These are phyloP conservation scores for Luzula sylvatica DNA, from an alignment of 176 grass and related monocot genomes.

Conservation along the genomic window DNA sequence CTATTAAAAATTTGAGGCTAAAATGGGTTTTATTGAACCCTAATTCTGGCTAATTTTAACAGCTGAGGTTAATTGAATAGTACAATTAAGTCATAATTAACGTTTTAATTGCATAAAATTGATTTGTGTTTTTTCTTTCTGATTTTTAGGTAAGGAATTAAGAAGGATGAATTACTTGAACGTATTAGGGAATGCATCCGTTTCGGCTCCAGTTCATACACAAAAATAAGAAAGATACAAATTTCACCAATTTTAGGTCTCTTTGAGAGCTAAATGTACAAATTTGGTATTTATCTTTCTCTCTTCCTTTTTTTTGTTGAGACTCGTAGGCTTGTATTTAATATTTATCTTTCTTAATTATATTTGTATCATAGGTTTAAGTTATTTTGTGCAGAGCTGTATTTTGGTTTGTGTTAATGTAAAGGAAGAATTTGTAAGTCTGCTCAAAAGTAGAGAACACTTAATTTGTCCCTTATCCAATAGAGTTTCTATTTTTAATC, in stretches of 20 bases:
- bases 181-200: constrained; percentile 35
- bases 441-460: not conserved
- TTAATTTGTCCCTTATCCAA: too few species aligned
- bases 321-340: too few species aligned
- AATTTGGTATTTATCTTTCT: constrained; percentile 5
- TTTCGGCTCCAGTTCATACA: not conserved
- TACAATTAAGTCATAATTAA: too few species aligned
- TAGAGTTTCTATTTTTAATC: too few species aligned
- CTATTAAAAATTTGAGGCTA: too few species aligned
- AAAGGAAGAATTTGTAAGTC: not conserved
- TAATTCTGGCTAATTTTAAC: not conserved
- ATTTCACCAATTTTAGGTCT: not conserved
- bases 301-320: too few species aligned
- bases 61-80: not conserved
- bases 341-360: too few species aligned
- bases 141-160: constrained; percentile 46
- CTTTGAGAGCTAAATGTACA: constrained; percentile 12
- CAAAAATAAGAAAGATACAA: constrained; percentile 2
- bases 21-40: too few species aligned
- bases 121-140: constrained; percentile 8
- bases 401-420: not conserved
- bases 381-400: not conserved
- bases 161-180: constrained; percentile 69
- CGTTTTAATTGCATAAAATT: too few species aligned
- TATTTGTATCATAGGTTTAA: constrained; percentile 7